These are phyloP conservation scores for Apiospora malaysiana DNA, from an alignment of 2,329 filamentous ascomycete species.

Conservation along the genomic window DNA sequence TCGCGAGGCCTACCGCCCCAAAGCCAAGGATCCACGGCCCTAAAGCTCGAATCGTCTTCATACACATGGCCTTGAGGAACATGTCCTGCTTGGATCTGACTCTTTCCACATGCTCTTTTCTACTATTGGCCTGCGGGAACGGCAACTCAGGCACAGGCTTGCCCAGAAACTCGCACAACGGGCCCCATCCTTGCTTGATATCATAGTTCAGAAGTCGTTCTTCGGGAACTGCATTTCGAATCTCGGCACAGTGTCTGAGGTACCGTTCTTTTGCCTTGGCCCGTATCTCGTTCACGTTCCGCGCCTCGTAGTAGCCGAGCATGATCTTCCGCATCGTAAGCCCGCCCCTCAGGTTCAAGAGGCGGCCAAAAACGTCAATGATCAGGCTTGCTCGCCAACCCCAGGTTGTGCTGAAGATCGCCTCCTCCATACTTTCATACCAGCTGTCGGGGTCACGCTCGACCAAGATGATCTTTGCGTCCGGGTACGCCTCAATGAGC, in stretches of 20 bases:
- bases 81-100: constrained; percentile 9
- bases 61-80: constrained; percentile 11
- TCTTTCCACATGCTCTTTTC: constrained; percentile 3
- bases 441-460: constrained; percentile 5
- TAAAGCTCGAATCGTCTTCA: neutral
- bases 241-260: constrained; percentile 36
- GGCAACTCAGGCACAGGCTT: constrained; percentile 37
- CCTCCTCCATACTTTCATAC: constrained; percentile 5
- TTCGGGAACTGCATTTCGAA: constrained; percentile 36
- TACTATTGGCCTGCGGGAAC: constrained; percentile 54
- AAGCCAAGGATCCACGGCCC: neutral
- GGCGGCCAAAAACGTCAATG: constrained; percentile 1
- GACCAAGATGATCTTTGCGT: constrained; percentile 17
- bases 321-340: constrained; percentile 7
- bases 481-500: constrained; percentile 17
- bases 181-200: constrained; percentile 43
- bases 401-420: constrained; percentile 12
- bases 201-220: constrained; percentile 41
- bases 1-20: neutral
- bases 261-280: neutral
- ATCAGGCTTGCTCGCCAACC: constrained; percentile 1
- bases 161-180: constrained; percentile 44
- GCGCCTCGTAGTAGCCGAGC: neutral
- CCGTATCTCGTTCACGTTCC: neutral
- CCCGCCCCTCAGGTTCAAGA: constrained; percentile 1